Evolutionary conservation across 768 basidiomycete genomes (phyloP), one percentile per base, ranked within the genome.

Genomic region (Leccinellum albellum): DNA sequence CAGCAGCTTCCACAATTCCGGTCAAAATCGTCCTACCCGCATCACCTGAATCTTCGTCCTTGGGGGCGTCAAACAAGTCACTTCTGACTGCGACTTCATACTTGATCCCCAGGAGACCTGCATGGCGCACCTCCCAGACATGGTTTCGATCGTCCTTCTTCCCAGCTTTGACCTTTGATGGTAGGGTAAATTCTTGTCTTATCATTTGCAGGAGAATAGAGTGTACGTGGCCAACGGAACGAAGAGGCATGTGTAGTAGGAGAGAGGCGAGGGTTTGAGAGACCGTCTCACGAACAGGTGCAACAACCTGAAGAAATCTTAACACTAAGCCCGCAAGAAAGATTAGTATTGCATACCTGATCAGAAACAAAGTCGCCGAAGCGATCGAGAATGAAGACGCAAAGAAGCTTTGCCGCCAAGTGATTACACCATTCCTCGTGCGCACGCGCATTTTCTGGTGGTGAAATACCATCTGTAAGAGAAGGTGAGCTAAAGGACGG

Each of bases 351-450:
- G 61, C 74, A 33, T 42, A 80, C 81, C 76, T 95, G 94, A 69
- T 99, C 97, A 0, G 94, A 91, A 33, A 97, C 86, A 68, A 95
- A 99, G 73, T 99, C 97, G 3, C 95, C 94, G 65, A 99, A 99
- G n/a, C 97, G 86, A 70, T 99, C 97, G 24, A 98, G 78, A 31
- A 96, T 89, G 60, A 98, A 89, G 9, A 98, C 85, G 63, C 87
- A 89, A 3, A 98, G 81, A 51, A 97, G 82, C 62, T 88, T 88
- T 10, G 91, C 84, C 2, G 92, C 88, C 15, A 98, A 75, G 56
- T 87, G 85, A 59, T 95, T 95, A 71, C 91, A 93, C 94, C 94
- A 96, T 64, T 81, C 81, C 71, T 91, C 89, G 64, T 94, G 92
- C 0, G 78, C 78, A 42, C 76, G 70, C 20, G 79, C 78, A 62